phyloP scores from a whole-genome alignment of 2,329 filamentous ascomycete genomes.

The Ceratocystis variospora region DNA sequence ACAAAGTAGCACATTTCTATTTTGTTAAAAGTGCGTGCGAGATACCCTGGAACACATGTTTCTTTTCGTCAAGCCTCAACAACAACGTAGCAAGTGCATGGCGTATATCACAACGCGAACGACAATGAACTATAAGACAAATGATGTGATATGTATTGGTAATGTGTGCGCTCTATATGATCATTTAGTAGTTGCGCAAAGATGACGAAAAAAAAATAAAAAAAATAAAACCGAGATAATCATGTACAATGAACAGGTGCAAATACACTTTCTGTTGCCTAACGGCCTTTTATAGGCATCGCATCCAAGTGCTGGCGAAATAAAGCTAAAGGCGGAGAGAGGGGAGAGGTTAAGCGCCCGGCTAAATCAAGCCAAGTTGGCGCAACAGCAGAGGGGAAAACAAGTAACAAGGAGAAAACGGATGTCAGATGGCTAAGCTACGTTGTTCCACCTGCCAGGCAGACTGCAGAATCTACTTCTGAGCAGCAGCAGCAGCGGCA shows the following conservation, averaged over 20 bases:
- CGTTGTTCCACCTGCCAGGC: not conserved
- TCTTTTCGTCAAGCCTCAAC: too few species aligned
- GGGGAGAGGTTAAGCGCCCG: not conserved
- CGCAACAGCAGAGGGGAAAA: not conserved
- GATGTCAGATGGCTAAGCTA: not conserved
- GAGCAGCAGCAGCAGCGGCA: constrained; percentile 21
- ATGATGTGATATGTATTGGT: not conserved
- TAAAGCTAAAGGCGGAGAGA: not conserved
- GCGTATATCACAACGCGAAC: not conserved
- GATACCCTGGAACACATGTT: too few species aligned
- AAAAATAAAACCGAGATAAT: not conserved
- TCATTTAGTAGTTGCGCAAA: not conserved
- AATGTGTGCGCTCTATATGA: not conserved
- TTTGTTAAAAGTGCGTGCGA: too few species aligned
- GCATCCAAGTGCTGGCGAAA: not conserved
- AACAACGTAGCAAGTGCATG: not conserved
- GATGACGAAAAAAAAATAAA: not conserved
- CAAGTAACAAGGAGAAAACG: not conserved
- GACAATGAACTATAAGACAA: not conserved
- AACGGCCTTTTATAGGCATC: not conserved
- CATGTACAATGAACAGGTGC: constrained; percentile 6
- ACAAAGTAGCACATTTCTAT: too few species aligned
- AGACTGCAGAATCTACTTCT: not conserved
- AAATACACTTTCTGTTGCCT: not conserved
- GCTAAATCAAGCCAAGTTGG: not conserved